phyloP scores from a whole-genome alignment of 352 stramenopile genomes.

The Plasmopara halstedii region DNA sequence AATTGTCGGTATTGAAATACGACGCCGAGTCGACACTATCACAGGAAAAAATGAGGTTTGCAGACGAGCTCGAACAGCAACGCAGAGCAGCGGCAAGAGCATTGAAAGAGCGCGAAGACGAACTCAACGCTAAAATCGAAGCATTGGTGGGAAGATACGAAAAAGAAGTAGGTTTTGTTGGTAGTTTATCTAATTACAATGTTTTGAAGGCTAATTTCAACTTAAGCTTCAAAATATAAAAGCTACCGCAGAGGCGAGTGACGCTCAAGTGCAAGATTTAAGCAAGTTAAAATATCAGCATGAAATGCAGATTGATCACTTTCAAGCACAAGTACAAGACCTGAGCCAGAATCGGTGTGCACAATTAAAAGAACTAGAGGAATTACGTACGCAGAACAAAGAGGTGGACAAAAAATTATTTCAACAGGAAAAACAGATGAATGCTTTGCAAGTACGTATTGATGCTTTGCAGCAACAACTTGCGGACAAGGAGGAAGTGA shows the following conservation, averaged over 20 bases:
- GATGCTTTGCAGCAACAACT: conserved; percentile 72
- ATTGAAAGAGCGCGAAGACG: conserved; percentile 55
- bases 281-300: conserved; percentile 73
- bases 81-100: conserved; percentile 32
- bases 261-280: conserved; percentile 45
- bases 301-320: conserved; percentile 67
- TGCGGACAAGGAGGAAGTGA: conserved; percentile 65
- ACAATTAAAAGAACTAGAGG: conserved; percentile 41
- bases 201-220: neutral
- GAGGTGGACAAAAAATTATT: conserved; percentile 74
- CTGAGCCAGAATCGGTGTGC: conserved; percentile 34
- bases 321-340: conserved; percentile 54
- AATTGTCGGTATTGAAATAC: conserved; percentile 42
- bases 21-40: conserved; percentile 53
- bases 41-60: conserved; percentile 58
- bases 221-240: conserved; percentile 42
- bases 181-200: neutral
- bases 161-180: conserved; percentile 37
- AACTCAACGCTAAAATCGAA: conserved; percentile 65
- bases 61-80: conserved; percentile 53
- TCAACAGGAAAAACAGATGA: conserved; percentile 79
- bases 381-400: conserved; percentile 64
- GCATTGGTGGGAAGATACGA: conserved; percentile 46
- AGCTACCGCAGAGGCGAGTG: conserved; percentile 35
- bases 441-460: conserved; percentile 60